These are phyloP conservation scores for Xylariaceae sp. DNA, from an alignment of 2,329 filamentous ascomycete species.

Conservation along the genomic window DNA sequence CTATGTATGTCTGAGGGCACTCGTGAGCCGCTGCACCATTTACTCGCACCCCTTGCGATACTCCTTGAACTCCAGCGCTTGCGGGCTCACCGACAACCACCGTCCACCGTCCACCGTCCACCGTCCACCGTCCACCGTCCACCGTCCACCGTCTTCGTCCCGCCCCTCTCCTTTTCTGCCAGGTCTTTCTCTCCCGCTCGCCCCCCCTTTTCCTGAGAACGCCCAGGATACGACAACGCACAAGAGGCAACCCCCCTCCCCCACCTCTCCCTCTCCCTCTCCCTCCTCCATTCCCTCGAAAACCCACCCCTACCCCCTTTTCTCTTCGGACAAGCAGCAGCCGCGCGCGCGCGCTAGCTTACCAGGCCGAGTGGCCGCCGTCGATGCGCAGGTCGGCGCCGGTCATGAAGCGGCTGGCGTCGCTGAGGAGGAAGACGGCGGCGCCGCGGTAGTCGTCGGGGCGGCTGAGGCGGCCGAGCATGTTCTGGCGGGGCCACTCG, in stretches of 20 bases:
- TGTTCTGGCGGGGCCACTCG: slow-evolving; percentile 78
- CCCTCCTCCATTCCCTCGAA: not conserved
- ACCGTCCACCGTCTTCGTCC: too few species aligned
- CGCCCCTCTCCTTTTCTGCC: too few species aligned
- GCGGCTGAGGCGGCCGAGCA: slow-evolving; percentile 63
- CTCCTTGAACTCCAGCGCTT: too few species aligned
- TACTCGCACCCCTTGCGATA: too few species aligned
- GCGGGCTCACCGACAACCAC: too few species aligned
- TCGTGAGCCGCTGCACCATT: too few species aligned
- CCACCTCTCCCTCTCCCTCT: not conserved
- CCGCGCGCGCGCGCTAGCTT: slow-evolving; percentile 4
- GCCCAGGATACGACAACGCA: too few species aligned
- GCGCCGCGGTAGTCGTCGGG: slow-evolving; percentile 66
- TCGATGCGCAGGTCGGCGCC: slow-evolving; percentile 63
- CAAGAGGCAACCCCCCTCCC: not conserved
- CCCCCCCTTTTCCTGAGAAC: too few species aligned
- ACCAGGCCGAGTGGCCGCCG: slow-evolving; percentile 60
- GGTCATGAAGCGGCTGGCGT: slow-evolving; percentile 65
- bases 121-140: too few species aligned
- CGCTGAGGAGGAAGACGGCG: slow-evolving; percentile 59
- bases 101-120: too few species aligned
- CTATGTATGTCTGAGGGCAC: too few species aligned
- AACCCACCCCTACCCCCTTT: not conserved
- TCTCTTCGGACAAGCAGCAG: not conserved
- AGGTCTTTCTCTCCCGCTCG: too few species aligned